Conservation (phyloP, 768 basidiomycete genomes). For the Galerina sulciceps region DNA sequence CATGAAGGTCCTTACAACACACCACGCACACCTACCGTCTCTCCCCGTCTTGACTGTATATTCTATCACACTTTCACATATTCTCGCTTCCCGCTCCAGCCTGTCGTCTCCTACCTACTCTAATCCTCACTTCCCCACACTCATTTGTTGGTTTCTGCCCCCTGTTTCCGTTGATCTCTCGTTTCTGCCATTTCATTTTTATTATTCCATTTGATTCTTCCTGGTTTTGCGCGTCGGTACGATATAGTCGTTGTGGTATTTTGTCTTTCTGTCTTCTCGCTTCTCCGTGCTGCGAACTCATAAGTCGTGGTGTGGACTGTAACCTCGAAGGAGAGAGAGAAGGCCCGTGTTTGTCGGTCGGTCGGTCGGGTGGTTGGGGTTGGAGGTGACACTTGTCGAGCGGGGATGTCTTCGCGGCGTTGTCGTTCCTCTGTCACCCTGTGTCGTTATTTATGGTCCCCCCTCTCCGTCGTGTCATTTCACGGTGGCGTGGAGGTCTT, state of each 20-base stretch:
- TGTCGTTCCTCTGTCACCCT: too few species aligned
- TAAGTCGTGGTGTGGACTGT: neutral
- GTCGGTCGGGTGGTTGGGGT: too few species aligned
- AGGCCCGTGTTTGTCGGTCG: neutral
- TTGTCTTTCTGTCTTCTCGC: neutral
- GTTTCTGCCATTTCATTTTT: conserved; percentile 7
- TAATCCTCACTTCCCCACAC: conserved; percentile 5
- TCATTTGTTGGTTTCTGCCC: conserved; percentile 9
- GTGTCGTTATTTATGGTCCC: too few species aligned
- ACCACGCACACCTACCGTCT: conserved; percentile 3
- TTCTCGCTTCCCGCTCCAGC: conserved; percentile 1
- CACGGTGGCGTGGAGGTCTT: too few species aligned
- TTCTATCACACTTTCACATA: conserved; percentile 11
- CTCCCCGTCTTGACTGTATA: conserved; percentile 9
- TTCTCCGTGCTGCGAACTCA: neutral
- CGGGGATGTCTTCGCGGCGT: neutral
- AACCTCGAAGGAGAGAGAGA: neutral
- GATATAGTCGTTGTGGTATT: conserved; percentile 19
- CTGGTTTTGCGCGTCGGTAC: conserved; percentile 18
- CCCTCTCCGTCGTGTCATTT: too few species aligned
- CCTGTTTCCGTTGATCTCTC: conserved; percentile 3
- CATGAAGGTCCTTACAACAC: conserved; percentile 1
- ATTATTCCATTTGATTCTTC: conserved; percentile 6
- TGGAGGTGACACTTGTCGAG: neutral
- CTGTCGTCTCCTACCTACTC: conserved; percentile 7